A percentile compares a stretch with the other conserved stretches of the same genome.
Conservation (phyloP, 2,329 filamentous ascomycete species). For the Sordariomycetes sp. region DNA sequence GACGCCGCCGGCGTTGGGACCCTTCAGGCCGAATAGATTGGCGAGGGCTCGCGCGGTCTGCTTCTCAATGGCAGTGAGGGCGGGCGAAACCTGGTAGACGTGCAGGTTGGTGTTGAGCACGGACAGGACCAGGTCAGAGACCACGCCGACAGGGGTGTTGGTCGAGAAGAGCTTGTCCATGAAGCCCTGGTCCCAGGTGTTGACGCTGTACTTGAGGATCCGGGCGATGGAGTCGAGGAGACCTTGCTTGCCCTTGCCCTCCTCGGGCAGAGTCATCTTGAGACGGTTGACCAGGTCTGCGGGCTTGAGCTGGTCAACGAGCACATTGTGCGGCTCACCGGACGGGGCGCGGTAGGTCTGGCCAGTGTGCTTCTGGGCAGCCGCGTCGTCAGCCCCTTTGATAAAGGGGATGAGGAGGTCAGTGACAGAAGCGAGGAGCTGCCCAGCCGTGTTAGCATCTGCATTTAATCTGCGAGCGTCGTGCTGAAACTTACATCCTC, state of each 20-base stretch:
- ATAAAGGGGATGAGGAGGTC: conserved; percentile 63
- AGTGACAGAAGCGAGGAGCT: conserved; percentile 63
- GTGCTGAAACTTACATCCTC: conserved; percentile 37
- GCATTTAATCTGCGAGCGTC: too few relatives aligned
- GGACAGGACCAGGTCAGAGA: conserved; percentile 75
- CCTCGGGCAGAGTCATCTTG: conserved; percentile 47
- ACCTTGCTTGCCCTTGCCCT: conserved; percentile 60
- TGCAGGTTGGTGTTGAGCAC: conserved; percentile 90
- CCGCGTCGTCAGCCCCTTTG: conserved; percentile 56
- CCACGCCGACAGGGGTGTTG: conserved; percentile 78
- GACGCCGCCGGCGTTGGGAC: conserved; percentile 63
- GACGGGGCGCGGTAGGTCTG: conserved; percentile 30
- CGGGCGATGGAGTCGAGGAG: conserved; percentile 61
- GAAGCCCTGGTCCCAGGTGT: conserved; percentile 98
- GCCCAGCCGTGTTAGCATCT: conserved; percentile 10
- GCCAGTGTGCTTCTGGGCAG: conserved; percentile 39
- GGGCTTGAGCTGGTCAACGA: conserved; percentile 55
- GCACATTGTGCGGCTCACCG: conserved; percentile 38
- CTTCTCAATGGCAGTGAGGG: conserved; percentile 81
- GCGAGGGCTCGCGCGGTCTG: conserved; percentile 66
- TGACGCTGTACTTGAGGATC: conserved; percentile 79
- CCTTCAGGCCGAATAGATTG: conserved; percentile 64
- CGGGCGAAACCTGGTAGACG: conserved; percentile 89
- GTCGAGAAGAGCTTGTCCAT: conserved; percentile 91
- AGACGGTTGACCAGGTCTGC: conserved; percentile 46